Percentiles rank a stretch among this genome's conserved stretches.
Conservation (phyloP, 2,329 filamentous ascomycete genomes). For the Sphaerulina musiva region DNA sequence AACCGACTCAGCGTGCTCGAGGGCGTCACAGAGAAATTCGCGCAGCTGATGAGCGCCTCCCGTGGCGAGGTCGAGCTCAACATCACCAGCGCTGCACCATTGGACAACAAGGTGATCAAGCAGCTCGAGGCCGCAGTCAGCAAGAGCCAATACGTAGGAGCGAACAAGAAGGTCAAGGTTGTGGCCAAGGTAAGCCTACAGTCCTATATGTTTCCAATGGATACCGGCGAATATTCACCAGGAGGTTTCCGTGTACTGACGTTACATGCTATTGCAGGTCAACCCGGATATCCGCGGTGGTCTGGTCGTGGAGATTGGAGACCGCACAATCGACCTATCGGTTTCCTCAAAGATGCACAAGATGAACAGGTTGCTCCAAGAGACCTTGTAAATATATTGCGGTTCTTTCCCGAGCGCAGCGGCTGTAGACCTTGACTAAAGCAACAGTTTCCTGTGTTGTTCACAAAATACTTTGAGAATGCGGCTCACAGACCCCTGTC, state of each 20-base stretch:
- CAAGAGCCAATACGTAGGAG: constrained; percentile 82
- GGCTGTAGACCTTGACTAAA: constrained; percentile 16
- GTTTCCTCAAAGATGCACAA: constrained; percentile 91
- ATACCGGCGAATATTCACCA: not conserved
- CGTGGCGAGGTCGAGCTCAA: constrained; percentile 89
- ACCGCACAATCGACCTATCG: constrained; percentile 95
- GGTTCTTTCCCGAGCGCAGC: constrained; percentile 5
- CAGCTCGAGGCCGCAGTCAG: constrained; percentile 80
- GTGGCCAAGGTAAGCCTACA: constrained; percentile 60
- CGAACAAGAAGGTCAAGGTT: constrained; percentile 97
- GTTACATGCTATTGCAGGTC: constrained; percentile 50
- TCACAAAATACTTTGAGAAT: not conserved
- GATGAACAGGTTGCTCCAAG: constrained; percentile 98
- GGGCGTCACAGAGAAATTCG: constrained; percentile 82
- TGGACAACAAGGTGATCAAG: constrained; percentile 78
- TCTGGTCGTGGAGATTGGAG: constrained; percentile 90
- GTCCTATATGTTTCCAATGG: not conserved
- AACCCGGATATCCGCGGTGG: constrained; percentile 93
- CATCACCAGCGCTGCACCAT: constrained; percentile 81
- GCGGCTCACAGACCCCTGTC: not conserved
- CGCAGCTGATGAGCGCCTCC: constrained; percentile 75
- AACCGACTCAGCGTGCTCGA: constrained; percentile 82
- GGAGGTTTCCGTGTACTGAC: constrained; percentile 5
- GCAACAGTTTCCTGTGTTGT: constrained; percentile 12
- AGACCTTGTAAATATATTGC: constrained; percentile 74